phyloP scores from a whole-genome alignment of 495 filamentous ascomycete genomes.

The Tuber melanosporum region DNA sequence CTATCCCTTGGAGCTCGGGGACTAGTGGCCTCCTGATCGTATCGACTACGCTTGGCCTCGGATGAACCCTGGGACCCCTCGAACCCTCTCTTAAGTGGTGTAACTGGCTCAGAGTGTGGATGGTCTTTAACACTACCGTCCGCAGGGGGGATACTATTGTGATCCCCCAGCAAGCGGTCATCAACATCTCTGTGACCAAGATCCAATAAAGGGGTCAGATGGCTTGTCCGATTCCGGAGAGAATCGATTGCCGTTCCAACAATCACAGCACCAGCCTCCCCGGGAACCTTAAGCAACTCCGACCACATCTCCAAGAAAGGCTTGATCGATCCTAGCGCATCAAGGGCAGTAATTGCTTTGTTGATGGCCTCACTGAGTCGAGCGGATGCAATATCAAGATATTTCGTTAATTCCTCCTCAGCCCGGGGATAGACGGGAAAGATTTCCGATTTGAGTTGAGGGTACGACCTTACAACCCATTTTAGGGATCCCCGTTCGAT shows the following conservation, averaged over 20 bases:
- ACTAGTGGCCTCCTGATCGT: neutral
- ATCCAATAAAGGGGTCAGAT: neutral
- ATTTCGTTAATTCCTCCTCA: slow-evolving; percentile 19
- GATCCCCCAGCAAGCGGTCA: neutral
- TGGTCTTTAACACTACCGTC: neutral
- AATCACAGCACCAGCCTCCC: slow-evolving; percentile 27
- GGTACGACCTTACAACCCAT: slow-evolving; percentile 27
- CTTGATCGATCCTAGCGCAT: slow-evolving; percentile 26
- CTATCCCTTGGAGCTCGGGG: neutral
- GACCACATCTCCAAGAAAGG: slow-evolving; percentile 29
- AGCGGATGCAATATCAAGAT: slow-evolving; percentile 27
- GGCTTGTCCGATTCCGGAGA: neutral
- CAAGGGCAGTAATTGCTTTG: slow-evolving; percentile 30
- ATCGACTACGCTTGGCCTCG: neutral
- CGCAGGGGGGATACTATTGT: neutral
- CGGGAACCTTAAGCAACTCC: slow-evolving; percentile 25
- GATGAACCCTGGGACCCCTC: slow-evolving; percentile 2
- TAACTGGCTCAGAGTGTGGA: neutral
- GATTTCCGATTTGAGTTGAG: slow-evolving; percentile 20
- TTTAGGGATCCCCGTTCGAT: slow-evolving; percentile 26
- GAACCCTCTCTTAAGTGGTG: neutral
- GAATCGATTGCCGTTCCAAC: slow-evolving; percentile 26
- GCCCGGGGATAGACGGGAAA: slow-evolving; percentile 19
- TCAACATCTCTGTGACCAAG: neutral
- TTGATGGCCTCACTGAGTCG: slow-evolving; percentile 28